Percentiles rank a stretch among this genome's conserved stretches.
phyloP scores from a whole-genome alignment of 2,329 filamentous ascomycete genomes.

The Ceratocystis eucalypticola region DNA sequence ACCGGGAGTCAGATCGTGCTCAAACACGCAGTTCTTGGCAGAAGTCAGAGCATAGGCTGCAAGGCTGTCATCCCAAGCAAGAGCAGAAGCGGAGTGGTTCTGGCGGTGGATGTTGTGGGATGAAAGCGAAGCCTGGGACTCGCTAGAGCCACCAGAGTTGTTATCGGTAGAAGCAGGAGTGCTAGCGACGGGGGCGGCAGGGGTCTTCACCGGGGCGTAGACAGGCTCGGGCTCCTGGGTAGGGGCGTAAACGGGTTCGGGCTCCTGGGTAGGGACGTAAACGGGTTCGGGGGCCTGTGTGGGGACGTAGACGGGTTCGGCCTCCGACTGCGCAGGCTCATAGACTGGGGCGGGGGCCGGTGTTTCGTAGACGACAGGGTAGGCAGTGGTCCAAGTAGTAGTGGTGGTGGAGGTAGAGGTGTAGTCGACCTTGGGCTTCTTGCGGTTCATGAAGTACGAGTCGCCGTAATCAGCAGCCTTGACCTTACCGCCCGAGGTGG shows the following conservation, averaged over 20 bases:
- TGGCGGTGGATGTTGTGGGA: constrained; percentile 78
- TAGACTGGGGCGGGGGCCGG: constrained; percentile 21
- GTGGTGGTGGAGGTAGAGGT: constrained; percentile 15
- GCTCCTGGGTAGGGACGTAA: constrained; percentile 14
- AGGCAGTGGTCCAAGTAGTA: constrained; percentile 21
- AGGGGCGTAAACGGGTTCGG: constrained; percentile 11
- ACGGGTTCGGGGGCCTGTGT: constrained; percentile 10
- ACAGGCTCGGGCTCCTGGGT: constrained; percentile 2
- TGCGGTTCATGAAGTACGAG: constrained; percentile 17
- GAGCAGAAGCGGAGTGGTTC: constrained; percentile 57
- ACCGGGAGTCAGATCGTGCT: constrained; percentile 55
- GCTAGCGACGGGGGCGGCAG: constrained; percentile 5
- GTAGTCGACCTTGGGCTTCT: constrained; percentile 9
- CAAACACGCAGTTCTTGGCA: constrained; percentile 56
- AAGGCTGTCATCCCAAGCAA: constrained; percentile 54
- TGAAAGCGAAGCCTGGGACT: constrained; percentile 34
- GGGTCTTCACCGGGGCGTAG: neutral
- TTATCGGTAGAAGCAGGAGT: constrained; percentile 13
- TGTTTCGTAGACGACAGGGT: constrained; percentile 23
- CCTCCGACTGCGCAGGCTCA: constrained; percentile 21
- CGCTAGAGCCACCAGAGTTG: constrained; percentile 24
- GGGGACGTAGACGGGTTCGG: constrained; percentile 15
- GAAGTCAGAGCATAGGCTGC: constrained; percentile 49
- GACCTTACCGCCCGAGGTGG: constrained; percentile 16
- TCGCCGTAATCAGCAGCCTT: constrained; percentile 13